These are phyloP conservation scores for Linum tenue DNA, from an alignment of 345 rosid genomes.

Conservation along the genomic window DNA sequence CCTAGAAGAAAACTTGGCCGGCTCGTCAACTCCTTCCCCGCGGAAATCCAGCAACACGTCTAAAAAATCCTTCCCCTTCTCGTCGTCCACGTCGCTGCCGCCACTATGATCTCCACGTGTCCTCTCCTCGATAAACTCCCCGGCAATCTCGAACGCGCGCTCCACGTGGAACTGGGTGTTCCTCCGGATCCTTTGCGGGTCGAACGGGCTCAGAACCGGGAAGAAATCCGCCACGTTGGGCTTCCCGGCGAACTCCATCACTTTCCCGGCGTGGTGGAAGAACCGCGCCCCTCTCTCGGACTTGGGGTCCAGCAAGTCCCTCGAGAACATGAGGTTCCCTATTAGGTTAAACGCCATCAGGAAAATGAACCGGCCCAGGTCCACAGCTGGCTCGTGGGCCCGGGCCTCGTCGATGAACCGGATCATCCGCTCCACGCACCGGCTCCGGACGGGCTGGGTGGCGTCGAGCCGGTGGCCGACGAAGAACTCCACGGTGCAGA, in stretches of 20 bases:
- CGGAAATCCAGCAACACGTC: constrained; percentile 77
- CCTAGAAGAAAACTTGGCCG: constrained; percentile 40
- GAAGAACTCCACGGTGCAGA: constrained; percentile 60
- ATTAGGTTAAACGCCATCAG: constrained; percentile 65
- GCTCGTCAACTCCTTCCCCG: constrained; percentile 42
- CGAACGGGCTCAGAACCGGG: constrained; percentile 49
- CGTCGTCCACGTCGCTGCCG: background rate
- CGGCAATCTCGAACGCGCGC: constrained; percentile 48
- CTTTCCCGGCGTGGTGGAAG: constrained; percentile 59
- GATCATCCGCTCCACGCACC: constrained; percentile 50
- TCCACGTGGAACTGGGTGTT: constrained; percentile 53
- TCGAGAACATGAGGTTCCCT: constrained; percentile 61
- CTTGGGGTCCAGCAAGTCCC: constrained; percentile 49
- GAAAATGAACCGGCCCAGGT: constrained; percentile 57
- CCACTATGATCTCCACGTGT: constrained; percentile 20
- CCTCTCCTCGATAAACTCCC: constrained; percentile 54
- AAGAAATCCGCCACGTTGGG: constrained; percentile 74
- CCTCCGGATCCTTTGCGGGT: constrained; percentile 69
- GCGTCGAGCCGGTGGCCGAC: constrained; percentile 52
- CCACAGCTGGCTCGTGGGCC: constrained; percentile 35
- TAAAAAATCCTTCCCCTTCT: constrained; percentile 46
- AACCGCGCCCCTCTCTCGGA: constrained; percentile 51
- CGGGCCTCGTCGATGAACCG: constrained; percentile 36
- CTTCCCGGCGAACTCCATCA: constrained; percentile 69
- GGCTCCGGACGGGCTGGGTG: constrained; percentile 31